Base-by-base conservation (phyloP, 2,329 filamentous ascomycete genomes). In the Aureobasidium sp. region DNA sequence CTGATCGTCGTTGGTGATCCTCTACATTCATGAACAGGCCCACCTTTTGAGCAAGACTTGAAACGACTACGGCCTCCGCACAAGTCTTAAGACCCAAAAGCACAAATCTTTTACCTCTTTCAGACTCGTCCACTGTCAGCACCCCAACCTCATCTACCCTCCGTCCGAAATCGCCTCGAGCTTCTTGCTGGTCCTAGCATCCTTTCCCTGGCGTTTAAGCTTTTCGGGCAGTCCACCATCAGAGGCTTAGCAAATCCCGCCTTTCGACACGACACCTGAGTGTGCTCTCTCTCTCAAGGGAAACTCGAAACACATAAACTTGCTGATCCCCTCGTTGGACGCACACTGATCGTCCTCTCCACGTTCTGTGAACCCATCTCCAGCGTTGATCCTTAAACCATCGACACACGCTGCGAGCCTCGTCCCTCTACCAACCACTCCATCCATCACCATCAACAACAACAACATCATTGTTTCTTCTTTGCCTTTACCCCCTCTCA, bases 271-370 rank as follows among this genome's bases (percentile, higher is more conserved):
- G 55, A 58, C 55, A 58, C 43, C 33, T 40, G 57, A 50, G 35
- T 6, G 9, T 42, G 19, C 35, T n/a, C 15, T n/a, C 15, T n/a
- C n/a, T n/a, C 57, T 29, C 57, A 23, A 10, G 29, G 25, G 57
- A 49, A 47, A 57, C 42, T 51, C 60, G 59, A 58, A 67, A 62
- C 68, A 70, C 70, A 69, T 72, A 72, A 73, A 69, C 70, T 69
- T 74, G 77, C 76, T 77, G 76, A 79, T 79, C 77, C 75, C 76
- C 73, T 66, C 69, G 74, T 74, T 71, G 65, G 69, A 71, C 67
- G 68, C 67, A 72, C 68, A 71, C 47, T 62, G 75, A 78, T 77
- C 76, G 72, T 70, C 73, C 67, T 76, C 74, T 74, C 75, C 76
- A 78, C 76, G 76, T 78, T 78, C 66, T 65, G 63, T 65, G 64